Evolutionary conservation across 345 rosid species (phyloP), one percentile per base, ranked within the genome.

Genomic region (Acer negundo): DNA sequence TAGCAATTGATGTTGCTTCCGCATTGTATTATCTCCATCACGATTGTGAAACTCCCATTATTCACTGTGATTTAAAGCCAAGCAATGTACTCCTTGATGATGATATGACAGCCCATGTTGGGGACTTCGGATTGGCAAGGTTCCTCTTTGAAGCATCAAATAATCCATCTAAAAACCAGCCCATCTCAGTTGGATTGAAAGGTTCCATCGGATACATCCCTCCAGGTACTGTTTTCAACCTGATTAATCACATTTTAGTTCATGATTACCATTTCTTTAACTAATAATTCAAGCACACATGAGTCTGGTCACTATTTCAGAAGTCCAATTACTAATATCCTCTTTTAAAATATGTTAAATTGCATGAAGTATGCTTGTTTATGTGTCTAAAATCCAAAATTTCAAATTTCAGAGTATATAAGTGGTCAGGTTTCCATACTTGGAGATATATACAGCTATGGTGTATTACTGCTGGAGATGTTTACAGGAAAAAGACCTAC

Each of bases 21-120:
- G 86, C 82, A 11, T 17, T 81, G 59, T 75, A 72, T 19, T 84
- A 84, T 78, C 86, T 84, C 5, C 82, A 84, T 65, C 53, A 74
- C 46, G 26, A 78, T 44, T 80, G 80, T 28, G 78, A 78, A 24
- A 74, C 70, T 31, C 67, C 82, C 6, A 73, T 81, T 23, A 78
- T 74, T 69, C 87, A 81, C 26, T 84, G 84, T 6, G 82, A 84
- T 76, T 62, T 84, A 6, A 84, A 78, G 72, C 86, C 84, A 22
- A 84, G 80, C 76, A 84, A 81, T 38, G 76, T 81, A 23, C 78
- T 84, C 0, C 70, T 81, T 7, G 81, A 81, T 6, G 42, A 78
- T 6, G 69, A 79, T 16, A 75, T 84, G 84, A 76, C 76, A 8
- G 87, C 80, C 13, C 84, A 73, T 66, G 82, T 76, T 12, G 80